Conservation (phyloP, 352 stramenopile genomes). For the Phytophthora chlamydospora region DNA sequence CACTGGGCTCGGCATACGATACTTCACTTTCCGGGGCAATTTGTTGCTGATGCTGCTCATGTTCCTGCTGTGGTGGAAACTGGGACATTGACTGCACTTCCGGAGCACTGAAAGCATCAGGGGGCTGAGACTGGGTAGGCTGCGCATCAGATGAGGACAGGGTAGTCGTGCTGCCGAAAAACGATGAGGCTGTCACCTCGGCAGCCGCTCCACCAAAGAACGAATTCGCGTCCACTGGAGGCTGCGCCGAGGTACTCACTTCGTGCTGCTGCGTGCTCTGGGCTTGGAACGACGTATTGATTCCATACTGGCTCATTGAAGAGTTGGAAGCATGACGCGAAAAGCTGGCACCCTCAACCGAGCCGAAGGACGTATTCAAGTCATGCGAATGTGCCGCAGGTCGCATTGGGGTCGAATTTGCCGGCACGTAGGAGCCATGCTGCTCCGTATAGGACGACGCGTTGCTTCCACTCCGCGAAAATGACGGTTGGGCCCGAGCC, state of each 20-base stretch:
- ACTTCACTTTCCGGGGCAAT: neutral
- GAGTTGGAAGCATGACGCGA: slow-evolving; percentile 30
- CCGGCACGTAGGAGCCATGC: slow-evolving; percentile 8
- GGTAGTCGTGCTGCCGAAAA: slow-evolving; percentile 31
- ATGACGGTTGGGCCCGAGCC: slow-evolving; percentile 30
- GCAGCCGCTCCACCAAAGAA: slow-evolving; percentile 31
- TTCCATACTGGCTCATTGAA: slow-evolving; percentile 31
- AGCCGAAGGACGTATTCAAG: slow-evolving; percentile 28
- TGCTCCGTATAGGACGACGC: slow-evolving; percentile 44
- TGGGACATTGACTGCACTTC: slow-evolving; percentile 9
- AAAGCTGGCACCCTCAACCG: slow-evolving; percentile 25
- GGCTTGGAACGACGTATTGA: slow-evolving; percentile 17
- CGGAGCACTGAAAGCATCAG: slow-evolving; percentile 5
- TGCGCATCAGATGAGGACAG: slow-evolving; percentile 27
- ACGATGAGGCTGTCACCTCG: slow-evolving; percentile 34
- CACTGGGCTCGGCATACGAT: slow-evolving; percentile 8
- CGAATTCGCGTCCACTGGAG: slow-evolving; percentile 24
- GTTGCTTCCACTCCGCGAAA: slow-evolving; percentile 45
- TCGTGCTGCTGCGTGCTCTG: slow-evolving; percentile 13
- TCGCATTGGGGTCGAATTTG: slow-evolving; percentile 16
- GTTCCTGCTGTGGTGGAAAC: slow-evolving; percentile 8
- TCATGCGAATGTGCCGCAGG: slow-evolving; percentile 17
- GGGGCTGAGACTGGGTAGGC: slow-evolving; percentile 7
- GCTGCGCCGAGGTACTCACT: slow-evolving; percentile 2
- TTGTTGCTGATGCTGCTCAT: slow-evolving; percentile 12